phyloP scores from a whole-genome alignment of 202 grass and related monocot genomes.

The Panicum hallii region DNA sequence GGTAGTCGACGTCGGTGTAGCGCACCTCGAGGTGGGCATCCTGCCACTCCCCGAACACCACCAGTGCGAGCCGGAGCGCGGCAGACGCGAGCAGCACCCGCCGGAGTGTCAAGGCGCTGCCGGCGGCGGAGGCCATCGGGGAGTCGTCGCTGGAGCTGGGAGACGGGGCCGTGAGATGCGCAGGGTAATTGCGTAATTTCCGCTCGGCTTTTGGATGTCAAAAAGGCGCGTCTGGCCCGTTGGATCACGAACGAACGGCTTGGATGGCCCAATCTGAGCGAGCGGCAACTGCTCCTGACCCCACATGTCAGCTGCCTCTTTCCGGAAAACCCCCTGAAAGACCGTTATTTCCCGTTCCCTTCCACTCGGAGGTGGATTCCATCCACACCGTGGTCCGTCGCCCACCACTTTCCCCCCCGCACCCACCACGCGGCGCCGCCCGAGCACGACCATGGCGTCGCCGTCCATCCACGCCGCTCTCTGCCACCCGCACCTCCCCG shows the following conservation, averaged over 20 bases:
- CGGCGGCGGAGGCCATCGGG: constrained; percentile 40
- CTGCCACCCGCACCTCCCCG: background rate
- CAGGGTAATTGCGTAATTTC: constrained; percentile 47
- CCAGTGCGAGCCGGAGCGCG: constrained; percentile 51
- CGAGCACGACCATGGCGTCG: constrained; percentile 52
- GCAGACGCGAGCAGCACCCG: constrained; percentile 65
- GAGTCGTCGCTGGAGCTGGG: constrained; percentile 25
- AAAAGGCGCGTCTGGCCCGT: background rate
- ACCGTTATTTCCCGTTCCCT: background rate
- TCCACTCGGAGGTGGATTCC: background rate
- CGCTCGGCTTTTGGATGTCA: background rate
- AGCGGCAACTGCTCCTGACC: background rate
- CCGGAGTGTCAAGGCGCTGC: constrained; percentile 26
- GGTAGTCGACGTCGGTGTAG: constrained; percentile 92
- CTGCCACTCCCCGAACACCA: constrained; percentile 84
- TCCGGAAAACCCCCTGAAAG: background rate
- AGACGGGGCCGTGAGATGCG: background rate
- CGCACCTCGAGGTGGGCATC: constrained; percentile 87
- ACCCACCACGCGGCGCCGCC: constrained; percentile 46
- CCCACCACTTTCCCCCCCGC: background rate
- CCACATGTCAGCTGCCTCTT: constrained; percentile 17
- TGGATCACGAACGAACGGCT: background rate
- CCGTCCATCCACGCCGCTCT: constrained; percentile 40
- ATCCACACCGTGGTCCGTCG: constrained; percentile 7
- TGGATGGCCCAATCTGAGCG: background rate